Evolutionary conservation across 129 eudicot species (phyloP).

Genomic region (Helichrysum umbraculigerum): DNA sequence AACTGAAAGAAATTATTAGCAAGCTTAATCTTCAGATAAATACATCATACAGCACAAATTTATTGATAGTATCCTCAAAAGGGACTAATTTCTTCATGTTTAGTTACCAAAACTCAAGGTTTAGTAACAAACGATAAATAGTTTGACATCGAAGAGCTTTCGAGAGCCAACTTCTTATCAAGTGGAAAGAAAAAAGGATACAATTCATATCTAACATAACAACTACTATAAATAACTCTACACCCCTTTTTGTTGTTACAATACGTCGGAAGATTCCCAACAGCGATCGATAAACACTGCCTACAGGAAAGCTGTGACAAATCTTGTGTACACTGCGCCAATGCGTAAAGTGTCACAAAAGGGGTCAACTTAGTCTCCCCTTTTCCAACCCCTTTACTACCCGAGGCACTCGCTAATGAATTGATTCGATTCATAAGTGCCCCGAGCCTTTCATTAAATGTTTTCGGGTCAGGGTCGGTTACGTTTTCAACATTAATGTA

Average conservation of each 20-base stretch:
- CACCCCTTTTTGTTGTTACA: slow-evolving; percentile 64
- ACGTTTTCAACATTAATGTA: slow-evolving; percentile 53
- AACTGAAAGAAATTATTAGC: neutral
- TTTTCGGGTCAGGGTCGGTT: slow-evolving; percentile 54
- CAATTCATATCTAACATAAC: slow-evolving; percentile 60
- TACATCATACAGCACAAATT: neutral
- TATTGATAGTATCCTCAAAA: slow-evolving; percentile 2
- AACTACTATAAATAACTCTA: slow-evolving; percentile 61
- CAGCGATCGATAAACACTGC: slow-evolving; percentile 63
- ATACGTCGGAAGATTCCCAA: slow-evolving; percentile 38
- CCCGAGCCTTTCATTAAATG: slow-evolving; percentile 53
- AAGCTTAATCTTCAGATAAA: neutral
- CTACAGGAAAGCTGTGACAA: slow-evolving; percentile 50
- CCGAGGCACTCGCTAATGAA: slow-evolving; percentile 40
- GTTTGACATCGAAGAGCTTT: slow-evolving; percentile 28
- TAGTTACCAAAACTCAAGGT: slow-evolving; percentile 29
- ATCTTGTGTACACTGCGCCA: slow-evolving; percentile 69
- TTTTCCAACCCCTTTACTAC: slow-evolving; percentile 52
- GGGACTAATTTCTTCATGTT: neutral
- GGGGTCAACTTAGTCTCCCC: slow-evolving; percentile 45
- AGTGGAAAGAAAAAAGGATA: slow-evolving; percentile 66
- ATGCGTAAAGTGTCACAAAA: slow-evolving; percentile 57
- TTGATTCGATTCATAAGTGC: slow-evolving; percentile 39
- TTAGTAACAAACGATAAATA: slow-evolving; percentile 26
- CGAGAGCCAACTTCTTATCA: slow-evolving; percentile 30